Evolutionary conservation across 2,329 filamentous ascomycete species (phyloP), one percentile per base, ranked within the genome.

Genomic region (Dothiorella sarmentorum): DNA sequence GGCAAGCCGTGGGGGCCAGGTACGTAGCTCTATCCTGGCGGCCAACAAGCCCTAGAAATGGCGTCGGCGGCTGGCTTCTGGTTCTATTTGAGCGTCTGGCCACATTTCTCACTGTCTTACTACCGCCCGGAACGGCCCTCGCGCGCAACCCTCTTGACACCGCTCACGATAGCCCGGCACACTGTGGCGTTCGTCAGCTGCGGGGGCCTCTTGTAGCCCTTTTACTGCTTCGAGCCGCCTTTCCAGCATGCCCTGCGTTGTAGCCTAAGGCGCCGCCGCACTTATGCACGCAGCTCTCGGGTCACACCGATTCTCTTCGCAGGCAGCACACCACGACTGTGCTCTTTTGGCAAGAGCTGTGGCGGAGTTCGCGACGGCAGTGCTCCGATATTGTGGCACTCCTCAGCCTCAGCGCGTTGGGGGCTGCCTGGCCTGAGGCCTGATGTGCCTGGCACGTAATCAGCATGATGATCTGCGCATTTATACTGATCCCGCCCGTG

Each of bases 341-440:
- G 35, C 51, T 24, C 22, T 40, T 55, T 26, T 13, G 37, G 33
- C 33, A 53, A 29, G 24, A 42, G 22, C 33, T 42, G 51, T 55
- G 51, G 51, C 51, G 51, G 51, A 55, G 51, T 31, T n/a, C 24
- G 38, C 51, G 35, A 31, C 47, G 47, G 47, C 47, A 52, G 47
- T 52, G 47, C 47, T 22, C 22, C 31, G 17, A 20, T 24, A 52
- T 52, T 52, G 47, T 55, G 35, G 51, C 37, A 55, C 35, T 40
- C 38, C 51, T 55, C 51, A 55, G 51, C 51, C 51, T 43, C 37
- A 29, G 22, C 24, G 9, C 18, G 35, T 55, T 40, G 37, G 51
- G 51, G 37, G 35, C 51, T 55, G 51, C 38, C 51, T 33, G 35
- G 51, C 51, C 29, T 18, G 18, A 31, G 9, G 45, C 45, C 45